Conservation (phyloP, 257 asterid genomes). For the Verbena officinalis region DNA sequence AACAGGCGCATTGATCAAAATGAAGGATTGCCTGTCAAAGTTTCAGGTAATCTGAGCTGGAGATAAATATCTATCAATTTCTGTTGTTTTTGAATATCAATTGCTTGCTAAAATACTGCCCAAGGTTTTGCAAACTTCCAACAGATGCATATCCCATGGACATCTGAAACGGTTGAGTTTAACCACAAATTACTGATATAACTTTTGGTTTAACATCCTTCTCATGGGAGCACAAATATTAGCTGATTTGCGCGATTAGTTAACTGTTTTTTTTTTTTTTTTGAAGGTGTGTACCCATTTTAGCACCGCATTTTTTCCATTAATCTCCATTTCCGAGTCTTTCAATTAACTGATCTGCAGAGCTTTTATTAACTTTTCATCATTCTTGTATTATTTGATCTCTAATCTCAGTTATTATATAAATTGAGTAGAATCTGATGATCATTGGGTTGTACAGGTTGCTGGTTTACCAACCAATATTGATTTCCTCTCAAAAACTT, state of each 20-base stretch:
- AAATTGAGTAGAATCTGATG: too few species aligned
- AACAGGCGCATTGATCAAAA: slow-evolving; percentile 68
- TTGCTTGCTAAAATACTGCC: slow-evolving; percentile 8
- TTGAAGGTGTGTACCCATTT: not conserved
- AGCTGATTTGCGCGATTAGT: slow-evolving; percentile 7
- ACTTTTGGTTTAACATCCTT: slow-evolving; percentile 6
- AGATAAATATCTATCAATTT: slow-evolving; percentile 2
- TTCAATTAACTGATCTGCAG: slow-evolving; percentile 6
- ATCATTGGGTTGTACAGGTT: too few species aligned
- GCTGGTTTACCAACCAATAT: too few species aligned
- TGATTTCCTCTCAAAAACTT: too few species aligned
- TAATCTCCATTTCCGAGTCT: slow-evolving; percentile 11
- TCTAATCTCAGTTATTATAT: slow-evolving; percentile 3
- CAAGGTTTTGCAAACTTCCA: slow-evolving; percentile 8
- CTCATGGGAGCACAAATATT: slow-evolving; percentile 1
- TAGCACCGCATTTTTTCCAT: not conserved
- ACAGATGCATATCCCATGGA: slow-evolving; percentile 11
- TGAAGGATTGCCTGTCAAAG: slow-evolving; percentile 85
- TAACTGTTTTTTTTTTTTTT: slow-evolving; percentile 8
- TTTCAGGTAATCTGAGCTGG: slow-evolving; percentile 67
- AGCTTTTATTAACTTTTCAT: not conserved
- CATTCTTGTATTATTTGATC: slow-evolving; percentile 27
- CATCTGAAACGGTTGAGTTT: slow-evolving; percentile 16
- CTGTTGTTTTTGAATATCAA: slow-evolving; percentile 13
- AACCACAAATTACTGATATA: slow-evolving; percentile 13